Conservation (phyloP, 108 stramenopile species). For the Nitzschia sp. region DNA sequence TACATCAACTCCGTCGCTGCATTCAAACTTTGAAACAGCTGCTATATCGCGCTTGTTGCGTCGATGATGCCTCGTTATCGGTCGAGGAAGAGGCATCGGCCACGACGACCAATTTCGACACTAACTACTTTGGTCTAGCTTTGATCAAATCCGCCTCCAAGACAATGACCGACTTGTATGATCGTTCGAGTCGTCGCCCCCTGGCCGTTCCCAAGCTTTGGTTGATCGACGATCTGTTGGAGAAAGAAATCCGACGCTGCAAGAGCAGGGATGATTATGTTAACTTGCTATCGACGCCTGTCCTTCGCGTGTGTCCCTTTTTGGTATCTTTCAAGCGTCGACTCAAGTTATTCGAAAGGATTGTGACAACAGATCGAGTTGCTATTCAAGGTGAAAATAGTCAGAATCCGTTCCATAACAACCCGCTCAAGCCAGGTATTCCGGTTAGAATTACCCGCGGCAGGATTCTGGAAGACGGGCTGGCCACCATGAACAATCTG, state of each 20-base stretch:
- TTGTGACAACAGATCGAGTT: slow-evolving; percentile 60
- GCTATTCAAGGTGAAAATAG: slow-evolving; percentile 50
- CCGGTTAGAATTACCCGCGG: slow-evolving; percentile 82
- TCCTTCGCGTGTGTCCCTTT: slow-evolving; percentile 81
- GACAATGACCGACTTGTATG: slow-evolving; percentile 80
- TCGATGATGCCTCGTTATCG: slow-evolving; percentile 40
- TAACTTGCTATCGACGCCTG: slow-evolving; percentile 55
- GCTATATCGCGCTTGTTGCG: slow-evolving; percentile 74
- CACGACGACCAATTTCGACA: slow-evolving; percentile 4
- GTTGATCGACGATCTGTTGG: slow-evolving; percentile 78
- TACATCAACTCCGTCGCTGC: slow-evolving; percentile 79
- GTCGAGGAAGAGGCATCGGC: not conserved
- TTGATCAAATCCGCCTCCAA: slow-evolving; percentile 61
- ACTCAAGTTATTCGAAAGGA: slow-evolving; percentile 82
- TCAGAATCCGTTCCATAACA: slow-evolving; percentile 47
- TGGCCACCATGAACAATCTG: slow-evolving; percentile 79
- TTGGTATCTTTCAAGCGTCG: slow-evolving; percentile 88
- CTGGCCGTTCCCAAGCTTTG: slow-evolving; percentile 80
- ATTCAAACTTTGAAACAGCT: slow-evolving; percentile 78
- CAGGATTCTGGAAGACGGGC: slow-evolving; percentile 85
- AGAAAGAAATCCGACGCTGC: slow-evolving; percentile 64
- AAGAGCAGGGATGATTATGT: slow-evolving; percentile 66
- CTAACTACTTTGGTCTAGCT: slow-evolving; percentile 76
- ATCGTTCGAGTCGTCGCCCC: slow-evolving; percentile 81
- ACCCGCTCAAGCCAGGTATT: slow-evolving; percentile 70